Conservation (phyloP, 2,329 filamentous ascomycete genomes). For the Botrytis porri region DNA sequence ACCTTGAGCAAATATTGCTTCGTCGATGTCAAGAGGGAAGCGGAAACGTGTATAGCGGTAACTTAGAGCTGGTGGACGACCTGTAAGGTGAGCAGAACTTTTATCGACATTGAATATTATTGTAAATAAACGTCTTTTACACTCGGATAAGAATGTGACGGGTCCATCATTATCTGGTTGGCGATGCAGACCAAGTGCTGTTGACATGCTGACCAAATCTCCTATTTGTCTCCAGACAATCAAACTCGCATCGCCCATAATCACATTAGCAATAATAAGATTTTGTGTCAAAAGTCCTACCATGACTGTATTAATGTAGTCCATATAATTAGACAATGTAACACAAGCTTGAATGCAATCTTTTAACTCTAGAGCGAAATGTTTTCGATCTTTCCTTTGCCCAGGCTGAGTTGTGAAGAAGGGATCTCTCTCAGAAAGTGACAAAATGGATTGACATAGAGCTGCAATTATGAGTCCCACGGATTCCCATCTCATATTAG, state of each 20-base stretch:
- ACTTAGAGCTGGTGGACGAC: conserved; percentile 52
- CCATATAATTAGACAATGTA: conserved; percentile 39
- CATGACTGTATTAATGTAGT: conserved; percentile 42
- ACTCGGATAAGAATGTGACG: conserved; percentile 39
- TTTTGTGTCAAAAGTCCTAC: conserved; percentile 41
- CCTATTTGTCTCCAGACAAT: conserved; percentile 42
- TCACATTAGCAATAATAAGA: conserved; percentile 40
- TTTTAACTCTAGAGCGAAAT: conserved; percentile 35
- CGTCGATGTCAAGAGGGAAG: conserved; percentile 52
- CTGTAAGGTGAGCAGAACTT: conserved; percentile 49
- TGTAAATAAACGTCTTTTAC: conserved; percentile 39
- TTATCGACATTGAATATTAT: conserved; percentile 49
- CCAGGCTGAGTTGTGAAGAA: conserved; percentile 34
- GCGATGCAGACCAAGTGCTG: conserved; percentile 35
- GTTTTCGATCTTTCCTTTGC: conserved; percentile 28
- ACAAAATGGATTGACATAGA: conserved; percentile 28
- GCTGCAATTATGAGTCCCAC: conserved; percentile 33
- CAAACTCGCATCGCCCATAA: conserved; percentile 43
- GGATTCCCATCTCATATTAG: conserved; percentile 38
- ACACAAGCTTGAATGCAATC: conserved; percentile 40
- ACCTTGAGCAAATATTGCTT: conserved; percentile 48
- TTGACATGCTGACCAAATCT: conserved; percentile 39
- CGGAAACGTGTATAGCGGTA: conserved; percentile 54
- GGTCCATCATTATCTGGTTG: conserved; percentile 25
- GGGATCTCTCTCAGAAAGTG: conserved; percentile 26